Evolutionary conservation across 2,329 filamentous ascomycete genomes (phyloP).

Genomic region (Ophiocordyceps sinensis): DNA sequence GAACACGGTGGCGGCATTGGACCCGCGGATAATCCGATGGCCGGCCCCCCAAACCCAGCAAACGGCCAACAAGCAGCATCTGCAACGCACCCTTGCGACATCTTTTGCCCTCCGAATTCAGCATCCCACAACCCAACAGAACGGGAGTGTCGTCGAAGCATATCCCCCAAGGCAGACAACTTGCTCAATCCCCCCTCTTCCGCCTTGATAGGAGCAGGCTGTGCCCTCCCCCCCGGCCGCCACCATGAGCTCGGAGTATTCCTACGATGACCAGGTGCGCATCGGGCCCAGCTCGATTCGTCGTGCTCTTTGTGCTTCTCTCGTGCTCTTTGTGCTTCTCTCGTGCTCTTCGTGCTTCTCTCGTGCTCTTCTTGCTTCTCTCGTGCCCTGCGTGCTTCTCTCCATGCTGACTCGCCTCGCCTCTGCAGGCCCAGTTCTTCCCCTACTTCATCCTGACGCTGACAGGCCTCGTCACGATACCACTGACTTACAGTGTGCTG

Average conservation of each 20-base stretch:
- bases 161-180: neutral
- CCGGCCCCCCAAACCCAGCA: slow-evolving; percentile 5
- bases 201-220: slow-evolving; percentile 12
- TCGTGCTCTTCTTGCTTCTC: too few relatives aligned
- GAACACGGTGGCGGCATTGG: slow-evolving; percentile 20
- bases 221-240: slow-evolving; percentile 20
- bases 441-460: slow-evolving; percentile 96
- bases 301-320: neutral
- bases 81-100: neutral
- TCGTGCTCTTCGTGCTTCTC: neutral
- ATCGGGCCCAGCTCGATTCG: neutral
- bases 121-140: neutral
- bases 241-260: slow-evolving; percentile 88
- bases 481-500: slow-evolving; percentile 78
- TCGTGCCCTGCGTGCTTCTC: neutral
- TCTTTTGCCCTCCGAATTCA: neutral
- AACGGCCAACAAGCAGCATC: neutral
- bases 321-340: neutral
- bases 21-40: slow-evolving; percentile 19
- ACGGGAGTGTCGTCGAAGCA: neutral
- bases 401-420: neutral
- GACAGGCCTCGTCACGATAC: slow-evolving; percentile 72
- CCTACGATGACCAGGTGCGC: slow-evolving; percentile 81
- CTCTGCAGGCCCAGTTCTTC: slow-evolving; percentile 76
- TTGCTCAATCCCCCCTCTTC: slow-evolving; percentile 1